Evolutionary conservation across 164 flowering plant species (phyloP).

Genomic region (Berberis thunbergii): DNA sequence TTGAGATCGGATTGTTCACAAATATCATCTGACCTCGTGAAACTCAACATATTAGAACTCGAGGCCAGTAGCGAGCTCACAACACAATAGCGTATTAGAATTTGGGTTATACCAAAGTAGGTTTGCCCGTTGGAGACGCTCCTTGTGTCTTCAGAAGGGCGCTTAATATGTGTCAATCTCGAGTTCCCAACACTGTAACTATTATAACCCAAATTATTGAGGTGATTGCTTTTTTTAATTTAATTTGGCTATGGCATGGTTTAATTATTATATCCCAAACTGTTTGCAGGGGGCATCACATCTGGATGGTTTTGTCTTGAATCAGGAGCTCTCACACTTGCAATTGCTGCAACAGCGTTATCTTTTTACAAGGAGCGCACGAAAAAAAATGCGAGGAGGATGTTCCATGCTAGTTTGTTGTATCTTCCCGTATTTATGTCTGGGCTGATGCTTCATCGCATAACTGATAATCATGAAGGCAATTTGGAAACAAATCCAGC

Average conservation of each 20-base stretch:
- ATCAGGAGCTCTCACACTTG: slow-evolving; percentile 59
- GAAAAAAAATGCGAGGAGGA: slow-evolving; percentile 51
- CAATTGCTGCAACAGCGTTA: slow-evolving; percentile 58
- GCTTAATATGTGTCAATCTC: too few relatives aligned
- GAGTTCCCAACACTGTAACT: too few relatives aligned
- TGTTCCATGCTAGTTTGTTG: slow-evolving; percentile 91
- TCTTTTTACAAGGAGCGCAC: slow-evolving; percentile 62
- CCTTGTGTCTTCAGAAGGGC: too few relatives aligned
- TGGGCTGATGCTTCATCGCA: slow-evolving; percentile 71
- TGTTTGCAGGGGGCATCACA: slow-evolving; percentile 67
- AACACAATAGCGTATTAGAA: too few relatives aligned
- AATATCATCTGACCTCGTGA: too few relatives aligned
- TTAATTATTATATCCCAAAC: too few relatives aligned
- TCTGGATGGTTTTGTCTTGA: slow-evolving; percentile 85
- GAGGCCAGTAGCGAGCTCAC: too few relatives aligned
- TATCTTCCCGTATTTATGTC: slow-evolving; percentile 91
- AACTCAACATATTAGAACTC: too few relatives aligned
- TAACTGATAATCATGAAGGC: slow-evolving; percentile 28
- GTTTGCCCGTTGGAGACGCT: too few relatives aligned
- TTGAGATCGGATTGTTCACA: too few relatives aligned
- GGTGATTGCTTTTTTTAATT: not conserved
- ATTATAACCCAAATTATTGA: not conserved
- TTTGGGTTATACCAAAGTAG: too few relatives aligned
- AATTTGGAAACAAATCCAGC: slow-evolving; percentile 13
- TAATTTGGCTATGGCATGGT: not conserved